phyloP scores from a whole-genome alignment of 331 rosid genomes.

The Phaseolus coccineus region DNA sequence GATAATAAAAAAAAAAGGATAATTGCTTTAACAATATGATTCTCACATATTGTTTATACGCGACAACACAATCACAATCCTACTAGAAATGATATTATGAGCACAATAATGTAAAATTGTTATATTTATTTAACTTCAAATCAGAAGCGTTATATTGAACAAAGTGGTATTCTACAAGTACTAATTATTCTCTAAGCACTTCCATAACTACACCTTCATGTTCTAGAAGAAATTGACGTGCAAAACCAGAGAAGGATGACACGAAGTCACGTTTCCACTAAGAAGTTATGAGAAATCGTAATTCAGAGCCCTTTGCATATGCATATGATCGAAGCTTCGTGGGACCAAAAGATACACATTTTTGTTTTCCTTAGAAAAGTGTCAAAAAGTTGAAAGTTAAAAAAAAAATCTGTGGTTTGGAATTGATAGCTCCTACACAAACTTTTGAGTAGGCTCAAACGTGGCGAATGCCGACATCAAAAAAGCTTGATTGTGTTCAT shows the following conservation, averaged over 20 bases:
- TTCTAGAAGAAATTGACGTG: slow-evolving; percentile 36
- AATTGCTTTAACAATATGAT: neutral
- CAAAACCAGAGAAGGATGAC: slow-evolving; percentile 17
- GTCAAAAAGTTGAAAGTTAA: neutral
- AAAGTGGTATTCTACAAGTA: too few relatives aligned
- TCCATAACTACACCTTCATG: neutral
- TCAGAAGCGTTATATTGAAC: neutral
- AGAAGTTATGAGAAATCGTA: slow-evolving; percentile 42
- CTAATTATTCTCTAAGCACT: neutral
- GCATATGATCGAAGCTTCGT: slow-evolving; percentile 10
- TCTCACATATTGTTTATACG: neutral
- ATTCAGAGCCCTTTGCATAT: slow-evolving; percentile 29
- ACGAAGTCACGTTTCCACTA: slow-evolving; percentile 40
- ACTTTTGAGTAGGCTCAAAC: slow-evolving; percentile 34
- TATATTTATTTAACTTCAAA: neutral
- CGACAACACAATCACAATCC: neutral
- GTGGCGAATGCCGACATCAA: slow-evolving; percentile 24
- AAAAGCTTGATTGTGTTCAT: slow-evolving; percentile 17
- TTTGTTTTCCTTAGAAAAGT: neutral
- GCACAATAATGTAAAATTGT: neutral
- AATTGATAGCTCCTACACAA: slow-evolving; percentile 17
- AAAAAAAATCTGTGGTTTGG: slow-evolving; percentile 25
- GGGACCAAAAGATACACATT: slow-evolving; percentile 37
- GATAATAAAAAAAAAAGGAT: neutral
- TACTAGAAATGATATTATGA: neutral